These are phyloP conservation scores for Mucor irregularis DNA, from an alignment of 371 early-diverging fungal species.

Conservation along the genomic window DNA sequence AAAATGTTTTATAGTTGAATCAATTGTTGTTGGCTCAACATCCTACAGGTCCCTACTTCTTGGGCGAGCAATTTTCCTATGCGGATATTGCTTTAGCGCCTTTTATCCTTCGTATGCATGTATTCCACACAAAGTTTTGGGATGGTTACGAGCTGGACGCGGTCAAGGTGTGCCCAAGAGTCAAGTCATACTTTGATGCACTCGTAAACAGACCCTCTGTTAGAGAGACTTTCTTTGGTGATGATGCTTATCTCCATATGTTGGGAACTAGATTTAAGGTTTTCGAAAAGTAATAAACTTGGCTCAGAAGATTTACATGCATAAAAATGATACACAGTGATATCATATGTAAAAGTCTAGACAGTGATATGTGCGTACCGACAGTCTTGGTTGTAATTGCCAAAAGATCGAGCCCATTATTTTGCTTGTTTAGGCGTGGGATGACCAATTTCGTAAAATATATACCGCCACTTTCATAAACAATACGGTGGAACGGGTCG, in stretches of 20 bases:
- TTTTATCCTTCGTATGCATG: conserved; percentile 34
- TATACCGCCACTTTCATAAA: no score
- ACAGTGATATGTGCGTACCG: no score
- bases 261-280: not conserved
- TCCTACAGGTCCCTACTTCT: conserved; percentile 55
- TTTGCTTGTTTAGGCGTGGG: no score
- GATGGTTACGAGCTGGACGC: not conserved
- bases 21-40: conserved; percentile 22
- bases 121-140: not conserved
- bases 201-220: not conserved
- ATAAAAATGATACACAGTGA: no score
- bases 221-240: not conserved
- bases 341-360: no score
- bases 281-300: no score
- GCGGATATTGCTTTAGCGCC: conserved; percentile 57
- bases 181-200: not conserved
- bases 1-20: not conserved
- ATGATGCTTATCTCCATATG: not conserved
- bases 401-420: no score
- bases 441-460: no score
- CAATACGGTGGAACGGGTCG: no score
- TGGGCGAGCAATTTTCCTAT: conserved; percentile 47
- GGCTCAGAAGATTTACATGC: no score
- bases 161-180: not conserved
- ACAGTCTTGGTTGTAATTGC: no score